Percentiles rank a stretch among this genome's conserved stretches.
Conservation (phyloP, 768 basidiomycete species). For the Pleurotus eryngii region DNA sequence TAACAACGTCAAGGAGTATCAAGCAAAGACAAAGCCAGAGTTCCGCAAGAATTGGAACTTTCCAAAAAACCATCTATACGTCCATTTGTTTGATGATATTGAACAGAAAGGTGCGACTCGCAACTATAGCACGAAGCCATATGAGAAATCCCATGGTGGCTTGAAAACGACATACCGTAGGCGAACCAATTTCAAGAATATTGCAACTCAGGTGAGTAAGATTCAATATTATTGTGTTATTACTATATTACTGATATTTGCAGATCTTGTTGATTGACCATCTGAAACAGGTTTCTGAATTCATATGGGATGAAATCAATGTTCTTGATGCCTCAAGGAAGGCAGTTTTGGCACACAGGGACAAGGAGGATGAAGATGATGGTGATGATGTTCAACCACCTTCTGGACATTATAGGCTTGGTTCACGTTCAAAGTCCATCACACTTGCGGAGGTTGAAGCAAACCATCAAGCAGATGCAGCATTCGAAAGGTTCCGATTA, state of each 20-base stretch:
- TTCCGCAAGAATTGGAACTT: slow-evolving; percentile 27
- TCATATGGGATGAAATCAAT: slow-evolving; percentile 5
- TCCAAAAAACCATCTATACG: slow-evolving; percentile 30
- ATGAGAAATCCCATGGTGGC: slow-evolving; percentile 27
- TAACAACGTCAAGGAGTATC: not conserved
- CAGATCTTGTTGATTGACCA: slow-evolving; percentile 20
- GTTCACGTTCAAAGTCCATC: not conserved
- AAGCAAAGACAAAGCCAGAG: slow-evolving; percentile 10
- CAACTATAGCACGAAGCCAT: slow-evolving; percentile 29
- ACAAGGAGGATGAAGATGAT: not conserved
- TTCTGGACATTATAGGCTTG: slow-evolving; percentile 8
- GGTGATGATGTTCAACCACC: not conserved
- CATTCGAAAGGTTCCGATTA: slow-evolving; percentile 10
- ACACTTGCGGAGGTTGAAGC: slow-evolving; percentile 1
- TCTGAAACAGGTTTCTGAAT: slow-evolving; percentile 6
- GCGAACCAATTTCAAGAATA: slow-evolving; percentile 30
- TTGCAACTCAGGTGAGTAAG: slow-evolving; percentile 25
- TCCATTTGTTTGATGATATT: slow-evolving; percentile 31
- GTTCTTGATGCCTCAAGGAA: not conserved
- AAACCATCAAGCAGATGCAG: not conserved
- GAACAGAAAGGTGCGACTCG: slow-evolving; percentile 22
- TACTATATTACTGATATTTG: not conserved
- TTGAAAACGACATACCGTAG: slow-evolving; percentile 22
- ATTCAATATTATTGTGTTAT: not conserved
- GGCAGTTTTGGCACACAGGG: slow-evolving; percentile 3